Base-by-base conservation (phyloP, 139 green algal genomes). In the Chlamydomonas incerta region DNA sequence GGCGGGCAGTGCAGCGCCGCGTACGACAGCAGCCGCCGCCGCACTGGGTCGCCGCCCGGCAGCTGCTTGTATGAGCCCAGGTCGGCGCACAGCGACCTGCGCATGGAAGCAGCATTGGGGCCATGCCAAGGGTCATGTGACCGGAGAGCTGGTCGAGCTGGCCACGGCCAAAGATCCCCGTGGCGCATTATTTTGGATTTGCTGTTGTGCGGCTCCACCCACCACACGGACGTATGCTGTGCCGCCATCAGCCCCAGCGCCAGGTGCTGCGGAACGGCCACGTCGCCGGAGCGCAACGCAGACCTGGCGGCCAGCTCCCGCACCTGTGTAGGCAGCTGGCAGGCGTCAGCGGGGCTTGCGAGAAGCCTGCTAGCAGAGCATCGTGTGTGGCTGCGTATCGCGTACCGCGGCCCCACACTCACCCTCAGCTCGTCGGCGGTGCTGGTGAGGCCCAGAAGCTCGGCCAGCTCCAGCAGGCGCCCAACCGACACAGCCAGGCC, bases 381-480 rank as follows among this genome's bases (percentile, higher is more conserved):
- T n/a, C n/a, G n/a, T n/a, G n/a, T n/a, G n/a, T n/a, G n/a, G n/a
- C n/a, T n/a, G n/a, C n/a, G n/a, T n/a, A n/a, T n/a, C n/a, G n/a
- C n/a, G n/a, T n/a, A n/a, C n/a, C n/a, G n/a, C n/a, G n/a, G n/a
- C n/a, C n/a, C n/a, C n/a, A n/a, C n/a, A 4, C 24, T 29, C 37
- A 69, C 79, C 46, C 47, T 33, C 24, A 69, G 21, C 66, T 75
- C 66, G 46, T 85, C 65, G 47, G 76, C 66, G 15, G 66, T 23
- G 10, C 31, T 17, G 5, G 35, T 57, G 1, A 85, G 66, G 5
- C 80, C 80, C 47, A 85, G 52, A 50, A 85, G 52, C 68, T 85
- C 80, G 5, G 66, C 66, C 23, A 85, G 66, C 80, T 85, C 80
- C 50, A 85, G 80, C n/a, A 85, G 50, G 47, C 80, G 80, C 21